A percentile compares a stretch with the other conserved stretches of the same genome.
phyloP scores from a whole-genome alignment of 805 yeast species.

The Candida ortonii region DNA sequence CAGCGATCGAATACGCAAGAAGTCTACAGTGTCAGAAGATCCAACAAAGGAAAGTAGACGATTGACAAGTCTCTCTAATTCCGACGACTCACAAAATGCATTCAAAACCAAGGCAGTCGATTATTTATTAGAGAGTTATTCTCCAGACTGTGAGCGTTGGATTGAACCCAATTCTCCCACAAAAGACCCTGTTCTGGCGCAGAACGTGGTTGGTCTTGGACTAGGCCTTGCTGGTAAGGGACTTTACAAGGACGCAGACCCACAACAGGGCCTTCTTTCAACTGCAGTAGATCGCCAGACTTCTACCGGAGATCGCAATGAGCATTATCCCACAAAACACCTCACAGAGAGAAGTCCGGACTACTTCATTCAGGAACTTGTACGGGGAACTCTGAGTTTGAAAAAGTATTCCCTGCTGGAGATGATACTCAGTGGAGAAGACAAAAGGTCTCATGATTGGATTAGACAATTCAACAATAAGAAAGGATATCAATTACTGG shows the following conservation, averaged over 20 bases:
- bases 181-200: constrained; percentile 15
- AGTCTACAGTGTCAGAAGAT: no score
- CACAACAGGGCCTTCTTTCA: no score
- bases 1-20: no score
- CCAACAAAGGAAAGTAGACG: constrained; percentile 2
- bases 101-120: no score
- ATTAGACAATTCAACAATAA: constrained; percentile 69
- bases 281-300: no score
- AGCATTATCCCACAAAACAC: no score
- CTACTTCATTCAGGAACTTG: constrained; percentile 41
- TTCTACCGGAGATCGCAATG: no score
- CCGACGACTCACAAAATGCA: no score
- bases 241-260: constrained; percentile 10
- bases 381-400: constrained; percentile 37
- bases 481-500: constrained; percentile 79
- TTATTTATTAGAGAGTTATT: no score
- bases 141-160: not conserved
- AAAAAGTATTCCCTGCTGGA: constrained; percentile 37
- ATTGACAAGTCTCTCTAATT: no score
- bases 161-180: constrained; percentile 11
- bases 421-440: constrained; percentile 14
- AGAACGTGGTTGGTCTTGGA: constrained; percentile 29
- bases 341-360: no score
- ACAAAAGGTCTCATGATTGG: constrained; percentile 47
- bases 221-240: constrained; percentile 32